Conservation (phyloP, 2,329 filamentous ascomycete species). For the Acephala macrosclerotiorum region DNA sequence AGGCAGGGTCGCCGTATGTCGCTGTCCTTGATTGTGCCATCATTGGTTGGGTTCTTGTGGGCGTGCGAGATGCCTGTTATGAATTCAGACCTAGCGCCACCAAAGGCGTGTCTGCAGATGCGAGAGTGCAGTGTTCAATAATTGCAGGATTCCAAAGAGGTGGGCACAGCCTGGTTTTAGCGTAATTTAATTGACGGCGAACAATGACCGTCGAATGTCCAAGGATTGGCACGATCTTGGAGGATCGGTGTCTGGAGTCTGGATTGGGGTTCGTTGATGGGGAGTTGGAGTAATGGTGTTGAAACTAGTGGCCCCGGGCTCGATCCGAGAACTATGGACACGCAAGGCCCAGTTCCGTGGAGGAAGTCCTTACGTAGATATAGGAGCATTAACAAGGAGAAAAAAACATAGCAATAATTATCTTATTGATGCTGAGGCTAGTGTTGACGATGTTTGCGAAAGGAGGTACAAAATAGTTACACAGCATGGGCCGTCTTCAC, state of each 20-base stretch:
- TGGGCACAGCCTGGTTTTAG: constrained; percentile 1
- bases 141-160: background rate
- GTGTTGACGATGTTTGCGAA: background rate
- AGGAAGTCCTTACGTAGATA: background rate
- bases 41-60: constrained; percentile 8
- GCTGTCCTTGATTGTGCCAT: constrained; percentile 22
- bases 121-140: background rate
- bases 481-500: background rate
- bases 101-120: constrained; percentile 1
- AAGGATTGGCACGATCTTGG: background rate
- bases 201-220: background rate
- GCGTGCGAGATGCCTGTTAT: constrained; percentile 12
- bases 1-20: constrained; percentile 19
- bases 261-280: background rate
- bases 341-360: background rate
- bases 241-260: background rate
- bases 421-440: background rate
- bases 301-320: constrained; percentile 6
- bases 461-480: background rate
- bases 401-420: background rate
- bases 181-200: background rate
- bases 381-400: background rate
- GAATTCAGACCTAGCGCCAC: constrained; percentile 9
- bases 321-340: background rate
- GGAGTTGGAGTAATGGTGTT: background rate